Percentiles rank a stretch among this genome's conserved stretches.
These are phyloP conservation scores for Bretziella fagacearum DNA, from an alignment of 2,329 filamentous ascomycete genomes.

Conservation along the genomic window DNA sequence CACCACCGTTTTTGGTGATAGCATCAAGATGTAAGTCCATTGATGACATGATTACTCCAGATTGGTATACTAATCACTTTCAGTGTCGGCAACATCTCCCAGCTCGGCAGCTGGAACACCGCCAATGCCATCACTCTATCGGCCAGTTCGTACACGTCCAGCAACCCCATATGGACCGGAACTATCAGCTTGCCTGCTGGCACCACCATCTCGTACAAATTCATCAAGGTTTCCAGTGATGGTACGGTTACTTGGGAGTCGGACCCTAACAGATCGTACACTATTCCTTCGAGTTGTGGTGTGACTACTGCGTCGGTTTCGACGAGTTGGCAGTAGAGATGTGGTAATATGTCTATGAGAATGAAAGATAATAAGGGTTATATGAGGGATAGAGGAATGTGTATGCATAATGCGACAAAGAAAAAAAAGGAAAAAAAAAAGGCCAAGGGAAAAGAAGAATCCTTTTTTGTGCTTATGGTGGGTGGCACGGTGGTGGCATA, in stretches of 20 bases:
- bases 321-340: slow-evolving; percentile 11
- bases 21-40: slow-evolving; percentile 30
- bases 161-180: slow-evolving; percentile 36
- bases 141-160: slow-evolving; percentile 35
- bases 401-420: too few species aligned
- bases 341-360: neutral
- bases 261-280: slow-evolving; percentile 28
- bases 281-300: slow-evolving; percentile 14
- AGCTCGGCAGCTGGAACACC: slow-evolving; percentile 23
- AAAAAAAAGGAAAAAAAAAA: too few species aligned
- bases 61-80: neutral
- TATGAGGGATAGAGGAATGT: neutral
- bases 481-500: too few species aligned
- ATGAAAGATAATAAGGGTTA: neutral
- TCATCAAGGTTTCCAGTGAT: slow-evolving; percentile 34
- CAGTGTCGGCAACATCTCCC: slow-evolving; percentile 23
- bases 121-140: slow-evolving; percentile 31
- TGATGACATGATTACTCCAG: neutral
- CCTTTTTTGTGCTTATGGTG: too few species aligned
- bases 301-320: slow-evolving; percentile 12
- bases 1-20: slow-evolving; percentile 31
- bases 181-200: slow-evolving; percentile 36
- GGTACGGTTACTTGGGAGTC: slow-evolving; percentile 41
- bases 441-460: too few species aligned
- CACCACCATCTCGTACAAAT: slow-evolving; percentile 42